These are phyloP conservation scores for Phytopythium vexans DNA, from an alignment of 352 stramenopile species.

Conservation along the genomic window DNA sequence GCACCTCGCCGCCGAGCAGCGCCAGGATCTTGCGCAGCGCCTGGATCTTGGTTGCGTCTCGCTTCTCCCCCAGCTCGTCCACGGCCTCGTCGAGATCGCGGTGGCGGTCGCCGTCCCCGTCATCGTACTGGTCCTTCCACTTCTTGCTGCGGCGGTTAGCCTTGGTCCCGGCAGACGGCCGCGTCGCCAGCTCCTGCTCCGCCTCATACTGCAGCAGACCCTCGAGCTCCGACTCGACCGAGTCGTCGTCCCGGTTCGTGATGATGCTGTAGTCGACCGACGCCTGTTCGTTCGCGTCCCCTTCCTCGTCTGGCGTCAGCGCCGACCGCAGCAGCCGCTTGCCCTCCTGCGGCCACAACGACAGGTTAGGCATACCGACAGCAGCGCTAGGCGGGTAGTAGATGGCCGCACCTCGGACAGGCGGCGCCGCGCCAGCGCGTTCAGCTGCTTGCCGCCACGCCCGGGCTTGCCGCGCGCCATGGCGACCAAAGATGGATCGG, in stretches of 20 bases:
- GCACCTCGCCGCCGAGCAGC: conserved; percentile 34
- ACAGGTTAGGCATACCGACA: conserved; percentile 1
- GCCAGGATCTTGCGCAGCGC: conserved; percentile 51
- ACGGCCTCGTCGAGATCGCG: conserved; percentile 47
- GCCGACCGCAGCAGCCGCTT: conserved; percentile 50
- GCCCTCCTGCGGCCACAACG: conserved; percentile 25
- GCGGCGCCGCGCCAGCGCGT: conserved; percentile 19
- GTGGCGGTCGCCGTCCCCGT: conserved; percentile 21
- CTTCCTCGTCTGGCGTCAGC: conserved; percentile 38
- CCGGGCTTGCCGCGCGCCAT: conserved; percentile 15
- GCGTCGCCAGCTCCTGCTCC: conserved; percentile 9
- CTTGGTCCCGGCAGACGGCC: neutral
- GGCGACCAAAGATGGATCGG: neutral
- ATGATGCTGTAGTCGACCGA: conserved; percentile 29
- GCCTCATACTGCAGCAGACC: conserved; percentile 48
- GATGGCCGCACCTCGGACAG: conserved; percentile 19
- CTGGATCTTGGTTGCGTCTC: conserved; percentile 54
- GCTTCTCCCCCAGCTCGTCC: conserved; percentile 60
- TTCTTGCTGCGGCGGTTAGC: conserved; percentile 24
- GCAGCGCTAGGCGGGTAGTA: neutral
- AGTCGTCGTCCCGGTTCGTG: conserved; percentile 35
- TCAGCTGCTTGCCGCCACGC: conserved; percentile 14
- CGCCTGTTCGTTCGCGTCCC: conserved; percentile 9
- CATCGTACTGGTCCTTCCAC: conserved; percentile 32
- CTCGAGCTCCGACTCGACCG: conserved; percentile 60